A percentile compares a stretch with the other conserved stretches of the same genome.
Evolutionary conservation across 768 basidiomycete species (phyloP).

Genomic region (Polyporus arcularius): DNA sequence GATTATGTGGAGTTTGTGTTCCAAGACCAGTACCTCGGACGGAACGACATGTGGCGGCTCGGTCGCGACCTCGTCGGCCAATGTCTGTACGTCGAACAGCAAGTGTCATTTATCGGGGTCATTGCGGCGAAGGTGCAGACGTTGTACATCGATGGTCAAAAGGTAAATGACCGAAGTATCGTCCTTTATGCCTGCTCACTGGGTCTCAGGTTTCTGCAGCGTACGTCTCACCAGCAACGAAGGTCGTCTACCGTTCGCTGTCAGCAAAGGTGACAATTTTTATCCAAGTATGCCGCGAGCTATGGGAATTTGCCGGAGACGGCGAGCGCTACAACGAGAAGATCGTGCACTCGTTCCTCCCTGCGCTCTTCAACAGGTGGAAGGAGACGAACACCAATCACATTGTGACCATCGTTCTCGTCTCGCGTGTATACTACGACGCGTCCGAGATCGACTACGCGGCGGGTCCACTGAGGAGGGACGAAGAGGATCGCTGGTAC

Average conservation of each 20-base stretch:
- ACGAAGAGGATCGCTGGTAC: conserved; percentile 80
- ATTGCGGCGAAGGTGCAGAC: conserved; percentile 80
- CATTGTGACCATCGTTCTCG: conserved; percentile 90
- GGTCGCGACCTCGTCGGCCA: conserved; percentile 78
- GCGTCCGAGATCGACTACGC: conserved; percentile 77
- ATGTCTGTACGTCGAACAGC: conserved; percentile 83
- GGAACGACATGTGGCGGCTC: conserved; percentile 96
- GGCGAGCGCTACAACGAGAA: conserved; percentile 97
- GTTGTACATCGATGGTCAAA: conserved; percentile 71
- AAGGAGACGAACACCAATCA: conserved; percentile 84
- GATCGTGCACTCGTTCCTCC: conserved; percentile 96
- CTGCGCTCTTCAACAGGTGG: conserved; percentile 86
- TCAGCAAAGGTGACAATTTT: conserved; percentile 93
- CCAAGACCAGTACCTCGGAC: conserved; percentile 92
- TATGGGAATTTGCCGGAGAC: conserved; percentile 96
- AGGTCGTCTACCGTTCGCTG: conserved; percentile 84
- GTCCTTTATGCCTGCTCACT: conserved; percentile 1
- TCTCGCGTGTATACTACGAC: conserved; percentile 91
- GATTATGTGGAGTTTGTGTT: conserved; percentile 90
- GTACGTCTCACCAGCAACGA: conserved; percentile 79
- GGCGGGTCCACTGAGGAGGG: conserved; percentile 74
- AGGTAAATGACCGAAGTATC: conserved; percentile 42
- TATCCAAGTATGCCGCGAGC: conserved; percentile 93
- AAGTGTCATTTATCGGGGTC: conserved; percentile 81
- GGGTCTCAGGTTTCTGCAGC: conserved; percentile 74